phyloP scores from a whole-genome alignment of 108 stramenopile genomes.

The Epithemia pelagica region DNA sequence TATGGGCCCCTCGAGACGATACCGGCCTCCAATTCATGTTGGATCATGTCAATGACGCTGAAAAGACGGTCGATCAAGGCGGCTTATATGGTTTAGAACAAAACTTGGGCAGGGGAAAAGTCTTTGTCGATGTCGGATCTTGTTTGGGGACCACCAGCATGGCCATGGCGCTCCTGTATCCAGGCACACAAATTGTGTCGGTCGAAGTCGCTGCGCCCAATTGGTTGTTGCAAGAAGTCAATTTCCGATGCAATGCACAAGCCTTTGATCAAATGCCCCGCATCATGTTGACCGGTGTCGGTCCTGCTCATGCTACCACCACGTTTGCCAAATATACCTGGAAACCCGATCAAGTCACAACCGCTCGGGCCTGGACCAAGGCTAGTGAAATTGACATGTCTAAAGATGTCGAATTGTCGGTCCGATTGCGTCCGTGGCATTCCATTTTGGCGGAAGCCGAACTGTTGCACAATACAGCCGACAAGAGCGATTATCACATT shows the following conservation, averaged over 20 bases:
- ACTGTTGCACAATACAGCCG: slow-evolving; percentile 17
- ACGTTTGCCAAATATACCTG: slow-evolving; percentile 69
- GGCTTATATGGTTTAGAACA: slow-evolving; percentile 35
- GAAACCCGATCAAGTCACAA: slow-evolving; percentile 54
- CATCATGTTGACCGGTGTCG: slow-evolving; percentile 56
- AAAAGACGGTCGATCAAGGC: slow-evolving; percentile 34
- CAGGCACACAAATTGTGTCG: slow-evolving; percentile 57
- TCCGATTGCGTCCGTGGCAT: slow-evolving; percentile 47
- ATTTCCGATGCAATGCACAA: slow-evolving; percentile 61
- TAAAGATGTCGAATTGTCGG: slow-evolving; percentile 51
- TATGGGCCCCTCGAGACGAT: slow-evolving; percentile 63
- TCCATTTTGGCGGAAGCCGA: slow-evolving; percentile 63
- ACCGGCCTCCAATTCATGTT: slow-evolving; percentile 48
- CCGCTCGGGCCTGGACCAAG: slow-evolving; percentile 63
- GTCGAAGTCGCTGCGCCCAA: slow-evolving; percentile 72
- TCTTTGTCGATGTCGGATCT: slow-evolving; percentile 74
- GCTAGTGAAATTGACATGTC: slow-evolving; percentile 29
- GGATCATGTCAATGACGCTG: slow-evolving; percentile 36
- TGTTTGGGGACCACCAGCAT: slow-evolving; percentile 63
- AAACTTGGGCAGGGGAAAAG: slow-evolving; percentile 48
- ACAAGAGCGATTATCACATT: slow-evolving; percentile 26
- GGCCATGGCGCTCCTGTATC: slow-evolving; percentile 49
- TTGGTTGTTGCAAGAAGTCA: slow-evolving; percentile 73
- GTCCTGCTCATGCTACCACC: slow-evolving; percentile 55
- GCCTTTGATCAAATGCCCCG: slow-evolving; percentile 34